phyloP scores from a whole-genome alignment of 192 early-diverging fungal genomes.

The Rhizoclosmatium globosum region DNA sequence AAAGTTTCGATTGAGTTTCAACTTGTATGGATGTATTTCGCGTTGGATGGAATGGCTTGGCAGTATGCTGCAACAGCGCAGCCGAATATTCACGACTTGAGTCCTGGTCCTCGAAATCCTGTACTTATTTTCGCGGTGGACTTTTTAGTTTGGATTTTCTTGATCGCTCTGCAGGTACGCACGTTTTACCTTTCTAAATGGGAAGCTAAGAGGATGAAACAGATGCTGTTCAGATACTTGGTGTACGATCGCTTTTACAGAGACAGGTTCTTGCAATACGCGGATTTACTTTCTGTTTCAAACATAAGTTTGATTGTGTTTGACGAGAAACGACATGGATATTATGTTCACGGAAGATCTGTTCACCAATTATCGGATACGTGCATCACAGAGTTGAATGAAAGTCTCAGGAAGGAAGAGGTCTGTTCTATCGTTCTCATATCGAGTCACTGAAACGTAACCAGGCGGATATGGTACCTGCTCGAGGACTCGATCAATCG shows the following conservation, averaged over 20 bases:
- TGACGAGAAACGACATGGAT: constrained; percentile 66
- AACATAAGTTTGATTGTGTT: constrained; percentile 61
- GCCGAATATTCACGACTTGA: constrained; percentile 52
- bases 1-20: constrained; percentile 46
- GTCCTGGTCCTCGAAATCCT: constrained; percentile 42
- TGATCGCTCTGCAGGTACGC: constrained; percentile 50
- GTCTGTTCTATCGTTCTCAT: constrained; percentile 14
- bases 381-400: constrained; percentile 53
- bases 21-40: constrained; percentile 56
- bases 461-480: constrained; percentile 60
- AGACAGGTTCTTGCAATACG: constrained; percentile 57
- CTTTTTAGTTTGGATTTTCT: constrained; percentile 45
- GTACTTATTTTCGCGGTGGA: constrained; percentile 60
- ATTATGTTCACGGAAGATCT: constrained; percentile 63
- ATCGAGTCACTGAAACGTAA: background rate
- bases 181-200: background rate
- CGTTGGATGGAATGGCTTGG: constrained; percentile 49
- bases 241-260: constrained; percentile 60
- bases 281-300: constrained; percentile 60
- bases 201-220: background rate
- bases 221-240: constrained; percentile 38
- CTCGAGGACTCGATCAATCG: constrained; percentile 55
- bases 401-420: constrained; percentile 54
- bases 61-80: constrained; percentile 52
- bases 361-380: constrained; percentile 60